Conservation (phyloP, 2,329 filamentous ascomycete species). For the Venturia aucupariae region DNA sequence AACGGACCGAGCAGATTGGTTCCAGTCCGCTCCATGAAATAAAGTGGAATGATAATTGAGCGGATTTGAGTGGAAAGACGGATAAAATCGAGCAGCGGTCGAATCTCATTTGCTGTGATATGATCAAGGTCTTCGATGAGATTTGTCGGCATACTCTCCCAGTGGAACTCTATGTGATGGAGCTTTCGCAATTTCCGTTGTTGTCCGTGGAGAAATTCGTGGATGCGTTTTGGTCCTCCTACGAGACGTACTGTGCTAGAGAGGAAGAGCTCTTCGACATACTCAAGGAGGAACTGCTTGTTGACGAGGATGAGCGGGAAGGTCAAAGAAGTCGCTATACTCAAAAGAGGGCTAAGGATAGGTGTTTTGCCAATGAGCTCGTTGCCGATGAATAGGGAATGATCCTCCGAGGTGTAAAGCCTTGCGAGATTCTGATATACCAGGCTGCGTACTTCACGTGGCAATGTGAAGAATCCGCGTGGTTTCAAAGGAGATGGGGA, state of each 20-base stretch:
- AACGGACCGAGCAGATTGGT: background rate
- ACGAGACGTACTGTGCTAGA: background rate
- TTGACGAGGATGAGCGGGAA: background rate
- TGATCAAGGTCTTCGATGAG: background rate
- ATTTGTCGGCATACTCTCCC: background rate
- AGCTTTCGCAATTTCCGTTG: background rate
- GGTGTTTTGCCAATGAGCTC: background rate
- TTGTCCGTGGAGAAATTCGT: constrained; percentile 4
- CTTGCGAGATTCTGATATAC: background rate
- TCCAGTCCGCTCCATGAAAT: background rate
- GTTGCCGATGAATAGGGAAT: background rate
- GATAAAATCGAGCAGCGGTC: background rate
- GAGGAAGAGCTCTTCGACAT: constrained; percentile 4
- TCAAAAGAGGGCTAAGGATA: background rate
- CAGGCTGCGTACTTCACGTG: background rate
- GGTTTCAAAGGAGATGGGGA: background rate
- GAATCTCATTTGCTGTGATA: background rate
- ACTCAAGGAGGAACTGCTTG: constrained; percentile 1
- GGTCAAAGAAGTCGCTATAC: background rate
- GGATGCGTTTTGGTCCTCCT: background rate
- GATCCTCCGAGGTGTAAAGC: background rate
- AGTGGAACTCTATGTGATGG: background rate
- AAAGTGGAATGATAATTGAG: background rate
- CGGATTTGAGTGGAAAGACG: background rate
- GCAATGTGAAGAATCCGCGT: background rate